A percentile compares a stretch with the other conserved stretches of the same genome.
Conservation (phyloP, 441 rosid species). For the Populus hybrid region DNA sequence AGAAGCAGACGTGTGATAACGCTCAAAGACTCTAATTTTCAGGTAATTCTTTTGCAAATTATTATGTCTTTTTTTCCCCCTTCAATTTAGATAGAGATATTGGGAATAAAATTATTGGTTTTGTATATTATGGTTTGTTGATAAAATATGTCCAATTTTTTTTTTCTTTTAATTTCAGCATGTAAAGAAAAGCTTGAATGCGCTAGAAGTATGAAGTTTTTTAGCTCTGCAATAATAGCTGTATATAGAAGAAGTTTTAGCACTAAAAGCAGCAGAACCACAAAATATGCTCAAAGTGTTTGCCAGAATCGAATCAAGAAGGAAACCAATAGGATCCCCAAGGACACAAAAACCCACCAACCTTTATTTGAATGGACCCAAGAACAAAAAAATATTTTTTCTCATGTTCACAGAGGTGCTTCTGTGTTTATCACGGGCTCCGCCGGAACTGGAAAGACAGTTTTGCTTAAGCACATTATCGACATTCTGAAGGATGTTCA, state of each 20-base stretch:
- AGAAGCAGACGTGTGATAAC: too few relatives aligned
- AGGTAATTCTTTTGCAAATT: too few relatives aligned
- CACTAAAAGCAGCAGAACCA: not conserved
- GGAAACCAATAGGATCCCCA: not conserved
- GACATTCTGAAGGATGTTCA: slow-evolving; percentile 8
- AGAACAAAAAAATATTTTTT: slow-evolving; percentile 30
- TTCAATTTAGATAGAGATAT: too few relatives aligned
- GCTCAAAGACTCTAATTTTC: too few relatives aligned
- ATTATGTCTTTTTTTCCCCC: too few relatives aligned
- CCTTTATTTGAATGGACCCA: slow-evolving; percentile 24
- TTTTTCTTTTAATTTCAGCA: too few relatives aligned
- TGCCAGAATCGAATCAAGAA: not conserved
- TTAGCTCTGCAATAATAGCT: slow-evolving; percentile 3
- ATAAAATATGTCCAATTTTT: too few relatives aligned
- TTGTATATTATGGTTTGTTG: too few relatives aligned
- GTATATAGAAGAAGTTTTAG: slow-evolving; percentile 12
- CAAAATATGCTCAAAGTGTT: not conserved
- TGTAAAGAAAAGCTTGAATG: too few relatives aligned
- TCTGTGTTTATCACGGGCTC: slow-evolving; percentile 39
- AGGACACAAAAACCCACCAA: not conserved
- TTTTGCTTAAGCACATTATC: slow-evolving; percentile 20
- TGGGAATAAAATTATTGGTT: too few relatives aligned
- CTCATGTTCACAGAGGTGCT: slow-evolving; percentile 15
- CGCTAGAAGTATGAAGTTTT: not conserved
- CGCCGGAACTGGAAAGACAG: slow-evolving; percentile 43